Evolutionary conservation across 2,329 filamentous ascomycete species (phyloP).

Genomic region (Stagonosporopsis cucurbitacearum): DNA sequence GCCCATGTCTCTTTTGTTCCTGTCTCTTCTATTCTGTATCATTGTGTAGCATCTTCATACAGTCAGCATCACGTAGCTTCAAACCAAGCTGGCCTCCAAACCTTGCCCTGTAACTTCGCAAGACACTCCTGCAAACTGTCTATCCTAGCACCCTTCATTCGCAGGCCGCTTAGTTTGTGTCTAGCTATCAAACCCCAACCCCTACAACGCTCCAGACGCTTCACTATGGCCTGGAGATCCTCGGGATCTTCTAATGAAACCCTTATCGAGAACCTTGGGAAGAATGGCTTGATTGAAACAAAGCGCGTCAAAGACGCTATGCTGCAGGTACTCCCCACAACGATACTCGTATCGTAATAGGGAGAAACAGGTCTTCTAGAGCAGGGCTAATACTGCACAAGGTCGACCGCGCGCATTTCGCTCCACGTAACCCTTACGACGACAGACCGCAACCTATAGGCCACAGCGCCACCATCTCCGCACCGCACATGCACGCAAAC

Average conservation of each 20-base stretch:
- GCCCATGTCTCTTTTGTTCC: neutral
- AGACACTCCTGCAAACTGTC: slow-evolving; percentile 22
- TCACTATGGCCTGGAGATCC: slow-evolving; percentile 87
- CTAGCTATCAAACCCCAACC: slow-evolving; percentile 9
- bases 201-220: slow-evolving; percentile 13
- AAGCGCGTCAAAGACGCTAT: slow-evolving; percentile 80
- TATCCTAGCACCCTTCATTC: slow-evolving; percentile 26
- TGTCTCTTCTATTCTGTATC: slow-evolving; percentile 11
- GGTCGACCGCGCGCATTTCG: slow-evolving; percentile 90
- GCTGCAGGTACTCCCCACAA: slow-evolving; percentile 61
- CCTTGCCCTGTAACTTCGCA: neutral
- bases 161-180: slow-evolving; percentile 17
- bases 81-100: neutral
- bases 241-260: slow-evolving; percentile 76
- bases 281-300: slow-evolving; percentile 74
- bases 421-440: slow-evolving; percentile 73
- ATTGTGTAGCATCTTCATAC: slow-evolving; percentile 27
- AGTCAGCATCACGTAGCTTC: neutral
- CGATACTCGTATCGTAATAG: slow-evolving; percentile 11
- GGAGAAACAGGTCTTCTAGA: neutral
- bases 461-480: slow-evolving; percentile 71
- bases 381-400: slow-evolving; percentile 43
- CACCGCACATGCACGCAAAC: slow-evolving; percentile 74
- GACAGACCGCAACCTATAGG: slow-evolving; percentile 75
- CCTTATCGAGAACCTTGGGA: slow-evolving; percentile 79